These are phyloP conservation scores for Lecanicillium sp. DNA, from an alignment of 2,329 filamentous ascomycete species.

Conservation along the genomic window DNA sequence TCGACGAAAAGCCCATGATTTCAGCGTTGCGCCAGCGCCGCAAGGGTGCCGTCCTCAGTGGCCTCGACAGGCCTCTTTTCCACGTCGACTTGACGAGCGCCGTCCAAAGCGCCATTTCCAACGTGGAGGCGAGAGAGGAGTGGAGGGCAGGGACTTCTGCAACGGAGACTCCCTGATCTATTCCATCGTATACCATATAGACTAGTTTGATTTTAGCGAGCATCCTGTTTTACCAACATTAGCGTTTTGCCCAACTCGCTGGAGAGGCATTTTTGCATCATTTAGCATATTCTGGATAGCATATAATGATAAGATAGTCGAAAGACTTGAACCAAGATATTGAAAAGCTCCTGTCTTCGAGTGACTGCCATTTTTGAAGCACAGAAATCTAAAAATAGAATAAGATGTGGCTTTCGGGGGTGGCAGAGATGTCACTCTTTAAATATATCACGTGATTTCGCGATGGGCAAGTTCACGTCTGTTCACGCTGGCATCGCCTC, in stretches of 20 bases:
- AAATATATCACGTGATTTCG: slow-evolving; percentile 10
- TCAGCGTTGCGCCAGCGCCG: slow-evolving; percentile 28
- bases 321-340: not conserved
- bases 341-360: no score
- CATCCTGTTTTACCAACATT: not conserved
- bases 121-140: slow-evolving; percentile 55
- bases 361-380: no score
- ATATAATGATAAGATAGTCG: not conserved
- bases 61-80: slow-evolving; percentile 87
- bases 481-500: not conserved
- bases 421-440: not conserved
- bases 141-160: slow-evolving; percentile 15
- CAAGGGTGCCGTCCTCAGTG: slow-evolving; percentile 64
- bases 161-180: slow-evolving; percentile 1
- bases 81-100: slow-evolving; percentile 89
- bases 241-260: not conserved
- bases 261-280: not conserved
- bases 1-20: slow-evolving; percentile 32
- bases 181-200: no score
- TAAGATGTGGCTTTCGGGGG: not conserved
- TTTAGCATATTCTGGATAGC: not conserved
- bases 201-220: not conserved
- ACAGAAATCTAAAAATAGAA: not conserved
- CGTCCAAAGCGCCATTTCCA: slow-evolving; percentile 78
- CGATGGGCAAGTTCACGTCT: not conserved